Evolutionary conservation across 2,329 filamentous ascomycete genomes (phyloP).

Genomic region (Verticillium isaacii): DNA sequence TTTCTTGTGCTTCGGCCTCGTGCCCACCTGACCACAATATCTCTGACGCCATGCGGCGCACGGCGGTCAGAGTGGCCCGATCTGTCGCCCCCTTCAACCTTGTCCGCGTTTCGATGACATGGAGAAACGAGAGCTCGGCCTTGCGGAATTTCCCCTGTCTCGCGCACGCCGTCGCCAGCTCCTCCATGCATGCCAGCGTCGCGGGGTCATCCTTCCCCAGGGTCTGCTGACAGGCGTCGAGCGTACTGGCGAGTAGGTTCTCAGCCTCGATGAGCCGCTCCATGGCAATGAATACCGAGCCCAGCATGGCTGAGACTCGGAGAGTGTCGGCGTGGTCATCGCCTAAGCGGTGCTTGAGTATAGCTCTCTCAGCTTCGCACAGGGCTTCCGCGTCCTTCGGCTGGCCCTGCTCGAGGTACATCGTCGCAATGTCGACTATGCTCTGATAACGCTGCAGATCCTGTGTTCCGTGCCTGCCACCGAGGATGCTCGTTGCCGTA

Average conservation of each 20-base stretch:
- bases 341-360: not conserved
- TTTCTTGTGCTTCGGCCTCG: not conserved
- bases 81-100: not conserved
- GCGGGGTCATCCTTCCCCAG: not conserved
- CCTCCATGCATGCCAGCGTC: not conserved
- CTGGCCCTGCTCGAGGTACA: not conserved
- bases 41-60: not conserved
- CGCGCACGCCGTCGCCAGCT: not conserved
- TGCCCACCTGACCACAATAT: not conserved
- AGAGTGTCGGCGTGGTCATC: not conserved
- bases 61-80: not conserved
- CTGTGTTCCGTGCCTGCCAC: not conserved
- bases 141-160: not conserved
- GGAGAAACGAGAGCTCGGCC: not conserved
- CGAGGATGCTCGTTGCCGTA: not conserved
- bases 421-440: not conserved
- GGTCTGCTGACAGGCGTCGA: not conserved
- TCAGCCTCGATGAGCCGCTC: not conserved
- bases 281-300: not conserved
- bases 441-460: not conserved
- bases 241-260: not conserved
- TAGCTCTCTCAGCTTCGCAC: not conserved
- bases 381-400: not conserved
- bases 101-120: not conserved
- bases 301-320: not conserved